phyloP scores from a whole-genome alignment of 176 grass and related monocot species.

The Zea mays region DNA sequence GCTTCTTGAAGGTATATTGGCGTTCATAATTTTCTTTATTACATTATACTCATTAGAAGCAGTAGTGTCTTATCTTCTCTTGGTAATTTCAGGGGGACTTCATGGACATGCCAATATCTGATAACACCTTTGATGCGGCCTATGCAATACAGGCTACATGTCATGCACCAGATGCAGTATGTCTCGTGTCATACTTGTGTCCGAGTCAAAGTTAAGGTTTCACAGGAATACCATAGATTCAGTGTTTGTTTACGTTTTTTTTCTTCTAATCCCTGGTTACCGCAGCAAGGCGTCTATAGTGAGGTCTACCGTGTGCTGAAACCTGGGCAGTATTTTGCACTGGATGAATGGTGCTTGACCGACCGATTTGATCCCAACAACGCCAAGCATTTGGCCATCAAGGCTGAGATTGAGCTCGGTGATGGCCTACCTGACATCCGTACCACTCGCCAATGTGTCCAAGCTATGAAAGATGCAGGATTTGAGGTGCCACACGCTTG shows the following conservation, averaged over 20 bases:
- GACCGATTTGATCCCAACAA: constrained; percentile 45
- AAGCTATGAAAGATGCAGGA: constrained; percentile 53
- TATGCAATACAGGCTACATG: too few species aligned
- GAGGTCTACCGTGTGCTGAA: constrained; percentile 51
- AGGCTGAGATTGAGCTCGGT: constrained; percentile 54
- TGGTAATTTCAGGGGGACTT: not conserved
- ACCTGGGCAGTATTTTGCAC: constrained; percentile 49
- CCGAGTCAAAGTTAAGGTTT: not conserved
- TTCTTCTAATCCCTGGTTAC: not conserved
- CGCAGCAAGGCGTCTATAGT: constrained; percentile 35
- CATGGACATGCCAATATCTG: too few species aligned
- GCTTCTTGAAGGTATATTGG: constrained; percentile 49
- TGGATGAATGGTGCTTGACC: constrained; percentile 47
- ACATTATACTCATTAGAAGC: not conserved
- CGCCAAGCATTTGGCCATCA: constrained; percentile 33
- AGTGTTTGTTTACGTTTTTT: not conserved
- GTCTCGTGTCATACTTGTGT: not conserved
- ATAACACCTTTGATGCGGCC: too few species aligned
- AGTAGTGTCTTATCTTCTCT: not conserved
- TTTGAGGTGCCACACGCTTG: not conserved
- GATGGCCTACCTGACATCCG: constrained; percentile 43
- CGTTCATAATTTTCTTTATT: not conserved
- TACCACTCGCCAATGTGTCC: constrained; percentile 41
- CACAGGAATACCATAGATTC: not conserved
- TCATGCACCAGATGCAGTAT: constrained; percentile 45